Conservation (phyloP, 176 grass and related monocot genomes). For the Hsuehochloa calcarea region DNA sequence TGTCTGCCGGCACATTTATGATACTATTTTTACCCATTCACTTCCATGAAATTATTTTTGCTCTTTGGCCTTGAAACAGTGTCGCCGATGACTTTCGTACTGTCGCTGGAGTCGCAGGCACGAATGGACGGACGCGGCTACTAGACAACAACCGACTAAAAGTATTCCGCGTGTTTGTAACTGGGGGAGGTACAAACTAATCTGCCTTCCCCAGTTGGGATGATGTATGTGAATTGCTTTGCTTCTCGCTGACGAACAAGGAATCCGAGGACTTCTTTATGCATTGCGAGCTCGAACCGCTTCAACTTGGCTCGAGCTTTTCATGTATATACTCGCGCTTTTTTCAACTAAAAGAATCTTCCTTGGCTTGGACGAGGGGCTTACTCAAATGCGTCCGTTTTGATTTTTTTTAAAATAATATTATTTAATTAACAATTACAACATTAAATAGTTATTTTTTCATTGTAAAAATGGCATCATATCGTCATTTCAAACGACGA, state of each 20-base stretch:
- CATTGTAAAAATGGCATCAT: too few species aligned
- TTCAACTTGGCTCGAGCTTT: slow-evolving; percentile 13
- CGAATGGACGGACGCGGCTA: slow-evolving; percentile 14
- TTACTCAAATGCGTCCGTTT: neutral
- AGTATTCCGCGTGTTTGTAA: neutral
- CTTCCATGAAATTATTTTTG: too few species aligned
- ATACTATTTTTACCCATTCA: too few species aligned
- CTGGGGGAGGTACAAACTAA: slow-evolving; percentile 14
- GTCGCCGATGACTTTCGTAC: neutral
- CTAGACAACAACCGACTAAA: neutral
- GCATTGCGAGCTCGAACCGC: neutral
- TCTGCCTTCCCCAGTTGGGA: neutral
- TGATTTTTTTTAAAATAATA: too few species aligned
- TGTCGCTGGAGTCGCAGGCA: neutral
- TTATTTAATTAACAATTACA: too few species aligned
- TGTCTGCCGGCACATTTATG: too few species aligned
- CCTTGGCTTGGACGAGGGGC: neutral
- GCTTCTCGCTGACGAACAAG: neutral
- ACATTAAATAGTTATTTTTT: too few species aligned
- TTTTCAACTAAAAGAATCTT: neutral
- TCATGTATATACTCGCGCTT: neutral
- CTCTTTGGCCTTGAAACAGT: too few species aligned
- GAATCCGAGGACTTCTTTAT: slow-evolving; percentile 2
- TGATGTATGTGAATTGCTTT: neutral
- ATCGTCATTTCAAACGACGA: too few species aligned